Evolutionary conservation across 176 grass and related monocot species (phyloP).

Genomic region (Phyllostachys edulis): DNA sequence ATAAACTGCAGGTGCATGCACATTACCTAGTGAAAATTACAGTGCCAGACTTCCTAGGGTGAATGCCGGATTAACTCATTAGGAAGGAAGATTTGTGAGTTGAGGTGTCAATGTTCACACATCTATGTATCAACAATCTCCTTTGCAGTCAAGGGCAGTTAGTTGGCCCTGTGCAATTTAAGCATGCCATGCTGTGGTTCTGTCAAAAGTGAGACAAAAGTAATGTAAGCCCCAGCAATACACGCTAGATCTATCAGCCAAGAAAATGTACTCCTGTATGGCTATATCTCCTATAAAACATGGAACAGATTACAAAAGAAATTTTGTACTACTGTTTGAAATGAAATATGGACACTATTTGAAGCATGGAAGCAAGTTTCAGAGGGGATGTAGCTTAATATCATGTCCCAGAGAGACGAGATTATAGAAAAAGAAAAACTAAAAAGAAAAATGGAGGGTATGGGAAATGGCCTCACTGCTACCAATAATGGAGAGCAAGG

Average conservation of each 20-base stretch:
- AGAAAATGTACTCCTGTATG: background rate
- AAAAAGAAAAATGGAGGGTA: no score
- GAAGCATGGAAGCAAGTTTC: constrained; percentile 9
- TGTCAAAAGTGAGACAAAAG: constrained; percentile 54
- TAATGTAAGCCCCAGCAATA: constrained; percentile 28
- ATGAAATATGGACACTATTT: constrained; percentile 14
- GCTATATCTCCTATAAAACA: background rate
- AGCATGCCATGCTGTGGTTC: constrained; percentile 44
- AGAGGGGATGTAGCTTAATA: background rate
- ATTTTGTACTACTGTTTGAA: background rate
- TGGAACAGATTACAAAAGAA: background rate
- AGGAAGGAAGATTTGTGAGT: constrained; percentile 12
- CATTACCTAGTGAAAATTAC: background rate
- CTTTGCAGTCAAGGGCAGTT: constrained; percentile 42
- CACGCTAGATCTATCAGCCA: constrained; percentile 49
- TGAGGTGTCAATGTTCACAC: constrained; percentile 35
- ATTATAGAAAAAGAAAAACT: no score
- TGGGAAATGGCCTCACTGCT: no score
- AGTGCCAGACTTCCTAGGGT: background rate
- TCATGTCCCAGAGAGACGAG: no score
- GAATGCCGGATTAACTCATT: constrained; percentile 2
- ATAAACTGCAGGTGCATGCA: background rate
- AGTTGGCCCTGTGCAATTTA: constrained; percentile 46
- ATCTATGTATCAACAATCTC: constrained; percentile 43
- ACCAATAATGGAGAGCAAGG: no score